Percentiles rank a stretch among this genome's conserved stretches.
These are phyloP conservation scores for Bryoglossum gracile DNA, from an alignment of 495 filamentous ascomycete species.

Conservation along the genomic window DNA sequence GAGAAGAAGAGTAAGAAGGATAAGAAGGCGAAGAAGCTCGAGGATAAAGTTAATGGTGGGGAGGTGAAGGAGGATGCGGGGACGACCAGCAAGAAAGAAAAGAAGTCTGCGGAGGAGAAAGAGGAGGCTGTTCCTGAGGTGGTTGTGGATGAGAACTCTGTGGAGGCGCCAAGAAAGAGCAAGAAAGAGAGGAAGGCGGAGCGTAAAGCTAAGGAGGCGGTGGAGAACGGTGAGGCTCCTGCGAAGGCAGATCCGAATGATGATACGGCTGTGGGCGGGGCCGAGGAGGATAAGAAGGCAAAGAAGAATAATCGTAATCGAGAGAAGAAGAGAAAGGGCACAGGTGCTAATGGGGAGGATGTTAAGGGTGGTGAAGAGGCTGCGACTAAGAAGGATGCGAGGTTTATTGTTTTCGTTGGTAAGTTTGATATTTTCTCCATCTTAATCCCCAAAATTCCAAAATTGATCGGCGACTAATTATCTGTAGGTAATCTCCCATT, in stretches of 20 bases:
- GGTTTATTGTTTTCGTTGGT: conserved; percentile 81
- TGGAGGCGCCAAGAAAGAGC: conserved; percentile 32
- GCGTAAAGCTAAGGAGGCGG: conserved; percentile 27
- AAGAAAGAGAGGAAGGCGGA: conserved; percentile 31
- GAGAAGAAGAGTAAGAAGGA: conserved; percentile 19
- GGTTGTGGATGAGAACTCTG: conserved; percentile 34
- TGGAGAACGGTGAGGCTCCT: conserved; percentile 10
- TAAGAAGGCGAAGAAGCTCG: conserved; percentile 27
- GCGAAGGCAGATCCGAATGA: conserved; percentile 11
- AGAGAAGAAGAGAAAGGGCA: conserved; percentile 25
- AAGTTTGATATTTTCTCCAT: conserved; percentile 9
- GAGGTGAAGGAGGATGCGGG: conserved; percentile 8
- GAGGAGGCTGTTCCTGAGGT: conserved; percentile 26
- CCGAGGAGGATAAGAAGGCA: conserved; percentile 15
- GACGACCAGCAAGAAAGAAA: conserved; percentile 19
- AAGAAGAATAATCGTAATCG: conserved; percentile 25
- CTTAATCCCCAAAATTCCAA: neutral
- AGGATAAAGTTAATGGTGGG: conserved; percentile 38
- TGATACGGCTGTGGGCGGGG: neutral
- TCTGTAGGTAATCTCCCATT: conserved; percentile 67
- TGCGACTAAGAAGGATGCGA: conserved; percentile 24
- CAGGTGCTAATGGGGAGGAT: conserved; percentile 15
- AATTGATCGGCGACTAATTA: conserved; percentile 25
- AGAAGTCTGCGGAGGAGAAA: conserved; percentile 24
- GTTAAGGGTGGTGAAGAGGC: conserved; percentile 1